Evolutionary conservation across 1,139 yeast species (phyloP).

Genomic region (Scheffersomyces illinoinensis): DNA sequence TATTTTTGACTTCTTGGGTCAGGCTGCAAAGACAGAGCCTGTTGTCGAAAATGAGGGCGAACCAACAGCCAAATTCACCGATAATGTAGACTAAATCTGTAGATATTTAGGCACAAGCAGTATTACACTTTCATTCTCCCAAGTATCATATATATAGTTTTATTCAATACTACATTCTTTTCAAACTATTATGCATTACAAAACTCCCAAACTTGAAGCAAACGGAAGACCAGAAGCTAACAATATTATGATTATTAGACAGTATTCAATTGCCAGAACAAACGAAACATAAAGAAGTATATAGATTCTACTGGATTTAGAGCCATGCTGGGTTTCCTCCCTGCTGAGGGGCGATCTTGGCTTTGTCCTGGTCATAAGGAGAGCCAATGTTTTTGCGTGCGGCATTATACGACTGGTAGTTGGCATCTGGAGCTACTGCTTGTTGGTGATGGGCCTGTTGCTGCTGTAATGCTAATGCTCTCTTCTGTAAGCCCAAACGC

Average conservation of each 20-base stretch:
- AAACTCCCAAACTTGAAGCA: not conserved
- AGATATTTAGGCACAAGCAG: not conserved
- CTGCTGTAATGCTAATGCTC: not conserved
- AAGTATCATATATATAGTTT: not conserved
- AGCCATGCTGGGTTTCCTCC: conserved; percentile 10
- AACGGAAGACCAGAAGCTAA: not conserved
- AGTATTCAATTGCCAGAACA: not conserved
- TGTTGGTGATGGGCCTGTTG: not conserved
- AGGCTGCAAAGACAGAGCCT: conserved; percentile 25
- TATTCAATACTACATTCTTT: conserved; percentile 4
- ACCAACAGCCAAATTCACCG: conserved; percentile 7
- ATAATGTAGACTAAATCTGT: conserved; percentile 7
- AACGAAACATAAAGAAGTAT: not conserved
- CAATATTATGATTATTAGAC: not conserved
- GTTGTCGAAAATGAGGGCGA: not conserved
- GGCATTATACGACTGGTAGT: conserved; percentile 1
- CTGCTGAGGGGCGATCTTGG: conserved; percentile 8
- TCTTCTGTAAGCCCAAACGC: conserved; percentile 1
- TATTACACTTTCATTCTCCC: not conserved
- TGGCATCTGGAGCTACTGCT: not conserved
- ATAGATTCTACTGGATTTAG: conserved; percentile 2
- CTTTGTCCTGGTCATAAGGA: conserved; percentile 7
- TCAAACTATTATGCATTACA: not conserved
- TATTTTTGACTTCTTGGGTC: conserved; percentile 77
- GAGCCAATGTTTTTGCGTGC: conserved; percentile 2